These are phyloP conservation scores for Escallonia rubra DNA, from an alignment of 129 eudicot genomes.

Conservation along the genomic window DNA sequence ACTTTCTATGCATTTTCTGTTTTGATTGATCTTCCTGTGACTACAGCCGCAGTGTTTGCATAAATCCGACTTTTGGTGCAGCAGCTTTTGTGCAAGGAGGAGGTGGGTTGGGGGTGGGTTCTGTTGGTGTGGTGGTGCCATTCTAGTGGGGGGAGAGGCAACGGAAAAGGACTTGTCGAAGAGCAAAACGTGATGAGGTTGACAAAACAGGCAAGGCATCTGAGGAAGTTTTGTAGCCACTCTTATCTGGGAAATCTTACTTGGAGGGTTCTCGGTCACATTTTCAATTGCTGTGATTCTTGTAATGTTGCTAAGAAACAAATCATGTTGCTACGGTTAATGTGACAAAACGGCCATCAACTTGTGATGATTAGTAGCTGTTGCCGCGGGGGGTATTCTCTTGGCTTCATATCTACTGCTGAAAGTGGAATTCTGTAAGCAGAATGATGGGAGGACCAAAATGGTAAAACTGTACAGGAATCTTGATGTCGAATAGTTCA, in stretches of 20 bases:
- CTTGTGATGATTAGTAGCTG: constrained; percentile 54
- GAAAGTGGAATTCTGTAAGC: too few species aligned
- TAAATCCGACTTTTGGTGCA: background rate
- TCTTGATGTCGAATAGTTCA: too few species aligned
- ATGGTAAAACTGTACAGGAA: too few species aligned
- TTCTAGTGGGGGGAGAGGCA: background rate
- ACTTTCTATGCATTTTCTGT: background rate
- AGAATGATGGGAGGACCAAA: too few species aligned
- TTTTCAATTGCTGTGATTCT: background rate
- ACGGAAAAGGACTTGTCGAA: constrained; percentile 34
- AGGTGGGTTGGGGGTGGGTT: background rate
- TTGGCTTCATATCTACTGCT: background rate
- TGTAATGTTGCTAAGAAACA: constrained; percentile 27
- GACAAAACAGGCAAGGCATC: constrained; percentile 26
- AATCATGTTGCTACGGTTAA: constrained; percentile 14
- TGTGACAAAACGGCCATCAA: constrained; percentile 49
- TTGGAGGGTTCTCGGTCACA: constrained; percentile 15
- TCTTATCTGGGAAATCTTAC: background rate
- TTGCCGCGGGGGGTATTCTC: constrained; percentile 6
- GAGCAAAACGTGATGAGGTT: constrained; percentile 57
- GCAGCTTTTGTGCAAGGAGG: background rate
- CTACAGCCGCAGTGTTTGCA: background rate
- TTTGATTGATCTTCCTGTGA: background rate
- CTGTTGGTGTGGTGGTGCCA: too few species aligned
- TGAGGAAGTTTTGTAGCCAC: background rate